Conservation (phyloP, 2,329 filamentous ascomycete genomes). For the Aureobasidium sp. region DNA sequence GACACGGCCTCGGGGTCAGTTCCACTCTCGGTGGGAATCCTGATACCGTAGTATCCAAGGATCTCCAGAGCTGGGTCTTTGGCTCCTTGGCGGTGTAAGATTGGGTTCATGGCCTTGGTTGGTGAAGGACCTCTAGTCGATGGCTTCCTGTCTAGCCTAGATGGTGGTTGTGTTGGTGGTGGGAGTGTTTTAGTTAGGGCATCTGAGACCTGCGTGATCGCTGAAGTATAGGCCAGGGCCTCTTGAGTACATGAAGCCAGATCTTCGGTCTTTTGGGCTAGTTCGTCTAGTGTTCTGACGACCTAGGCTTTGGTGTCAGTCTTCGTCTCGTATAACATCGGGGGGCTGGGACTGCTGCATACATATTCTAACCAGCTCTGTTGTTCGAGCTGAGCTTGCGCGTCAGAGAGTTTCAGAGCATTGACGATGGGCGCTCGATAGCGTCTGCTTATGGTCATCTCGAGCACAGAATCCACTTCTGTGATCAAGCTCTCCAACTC, state of each 20-base stretch:
- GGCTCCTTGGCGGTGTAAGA: not conserved
- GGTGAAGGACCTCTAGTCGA: constrained; percentile 4
- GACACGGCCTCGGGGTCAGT: not conserved
- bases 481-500: constrained; percentile 53
- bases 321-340: not conserved
- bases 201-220: constrained; percentile 17
- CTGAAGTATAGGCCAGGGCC: constrained; percentile 20
- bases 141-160: constrained; percentile 23
- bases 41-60: constrained; percentile 23
- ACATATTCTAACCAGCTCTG: constrained; percentile 37
- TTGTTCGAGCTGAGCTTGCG: constrained; percentile 27
- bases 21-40: not conserved
- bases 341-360: constrained; percentile 20
- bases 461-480: constrained; percentile 60
- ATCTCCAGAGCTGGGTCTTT: constrained; percentile 22
- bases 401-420: constrained; percentile 27
- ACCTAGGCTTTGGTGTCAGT: not conserved
- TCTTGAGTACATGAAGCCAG: constrained; percentile 21
- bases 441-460: constrained; percentile 63
- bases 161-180: constrained; percentile 6
- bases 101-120: not conserved
- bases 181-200: constrained; percentile 16
- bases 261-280: constrained; percentile 26
- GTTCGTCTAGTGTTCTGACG: constrained; percentile 28
- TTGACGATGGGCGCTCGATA: constrained; percentile 53